Evolutionary conservation across 2,329 filamentous ascomycete genomes (phyloP), one percentile per base, ranked within the genome.

Genomic region (Sporothrix humicola): DNA sequence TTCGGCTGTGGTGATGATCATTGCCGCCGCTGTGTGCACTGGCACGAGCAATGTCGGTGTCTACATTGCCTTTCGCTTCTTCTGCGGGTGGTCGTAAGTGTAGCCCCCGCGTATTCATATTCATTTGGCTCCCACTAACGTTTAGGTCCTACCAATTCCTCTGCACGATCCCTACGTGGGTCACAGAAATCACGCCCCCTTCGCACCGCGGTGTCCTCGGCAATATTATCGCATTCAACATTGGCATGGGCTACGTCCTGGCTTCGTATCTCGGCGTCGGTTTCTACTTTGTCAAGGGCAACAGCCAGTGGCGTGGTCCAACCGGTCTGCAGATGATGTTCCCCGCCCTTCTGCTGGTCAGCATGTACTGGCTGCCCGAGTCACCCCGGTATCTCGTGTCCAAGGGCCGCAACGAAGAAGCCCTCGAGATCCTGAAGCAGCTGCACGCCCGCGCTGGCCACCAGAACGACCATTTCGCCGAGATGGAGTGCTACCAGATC

Each of bases 371-470:
- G 63, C 68, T 79, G 52, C 79, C 79, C 10, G 78, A 79, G 61
- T 77, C 76, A 12, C 78, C 79, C 1, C 76, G 79, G 13, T 79
- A 73, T 42, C 76, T 79, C 12, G 75, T 79, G 59, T 74, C 70
- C 69, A 77, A 77, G 59, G 77, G 77, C 59, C 74, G 75, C 13
- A 66, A 73, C 23, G 76, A 77, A 10, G 77, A 79, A 23, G 78
- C 78, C 0, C 72, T 75, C 56, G 46, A 59, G 6, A 73, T 77
- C 17, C 74, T 79, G 17, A 71, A 77, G 72, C 72, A 73, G 63
- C 77, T 78, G 71, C 79, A 85, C 74, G 85, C 85, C 17, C 86
- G 88, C 75, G 86, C 86, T 0, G 83, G 88, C 82, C 75, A 81
- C 58, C 2, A 58, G 13, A 42, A 31, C 10, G 37, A 69, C 26